These are phyloP conservation scores for Debaryomyces tyrocola DNA, from an alignment of 805 yeast species.

Conservation along the genomic window DNA sequence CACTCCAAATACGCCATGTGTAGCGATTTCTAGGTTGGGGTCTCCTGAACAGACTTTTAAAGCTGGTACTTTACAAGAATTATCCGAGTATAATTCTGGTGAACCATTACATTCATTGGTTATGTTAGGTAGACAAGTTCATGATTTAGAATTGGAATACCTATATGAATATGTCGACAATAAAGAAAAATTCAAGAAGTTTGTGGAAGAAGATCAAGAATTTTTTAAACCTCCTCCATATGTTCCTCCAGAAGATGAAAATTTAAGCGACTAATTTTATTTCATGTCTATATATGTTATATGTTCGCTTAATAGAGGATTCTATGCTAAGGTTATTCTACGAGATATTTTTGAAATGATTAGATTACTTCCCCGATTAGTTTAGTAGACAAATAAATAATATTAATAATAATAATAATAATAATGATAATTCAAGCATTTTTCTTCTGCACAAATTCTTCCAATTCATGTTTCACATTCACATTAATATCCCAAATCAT, in stretches of 20 bases:
- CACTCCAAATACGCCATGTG: conserved; percentile 85
- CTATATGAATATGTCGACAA: conserved; percentile 74
- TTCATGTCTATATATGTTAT: background rate
- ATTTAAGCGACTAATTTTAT: conserved; percentile 11
- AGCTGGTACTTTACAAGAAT: conserved; percentile 78
- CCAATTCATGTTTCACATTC: conserved; percentile 25
- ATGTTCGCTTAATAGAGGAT: too few relatives aligned
- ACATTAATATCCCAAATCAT: conserved; percentile 41
- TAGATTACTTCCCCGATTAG: background rate
- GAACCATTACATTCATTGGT: conserved; percentile 92
- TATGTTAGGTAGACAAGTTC: conserved; percentile 89
- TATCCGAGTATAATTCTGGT: conserved; percentile 85
- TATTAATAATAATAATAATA: too few relatives aligned
- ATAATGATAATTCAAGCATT: conserved; percentile 1
- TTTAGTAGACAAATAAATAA: conserved; percentile 1
- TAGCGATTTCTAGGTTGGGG: conserved; percentile 89
- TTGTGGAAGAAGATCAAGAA: conserved; percentile 60
- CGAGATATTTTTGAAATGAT: too few relatives aligned
- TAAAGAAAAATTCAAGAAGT: conserved; percentile 45
- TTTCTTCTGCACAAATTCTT: conserved; percentile 12
- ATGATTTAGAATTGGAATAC: conserved; percentile 87
- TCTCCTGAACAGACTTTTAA: conserved; percentile 79
- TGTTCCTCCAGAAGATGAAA: conserved; percentile 46
- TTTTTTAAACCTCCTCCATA: conserved; percentile 71
- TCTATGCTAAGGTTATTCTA: too few relatives aligned